These are phyloP conservation scores for Xylaria palmicola DNA, from an alignment of 495 filamentous ascomycete species.

Conservation along the genomic window DNA sequence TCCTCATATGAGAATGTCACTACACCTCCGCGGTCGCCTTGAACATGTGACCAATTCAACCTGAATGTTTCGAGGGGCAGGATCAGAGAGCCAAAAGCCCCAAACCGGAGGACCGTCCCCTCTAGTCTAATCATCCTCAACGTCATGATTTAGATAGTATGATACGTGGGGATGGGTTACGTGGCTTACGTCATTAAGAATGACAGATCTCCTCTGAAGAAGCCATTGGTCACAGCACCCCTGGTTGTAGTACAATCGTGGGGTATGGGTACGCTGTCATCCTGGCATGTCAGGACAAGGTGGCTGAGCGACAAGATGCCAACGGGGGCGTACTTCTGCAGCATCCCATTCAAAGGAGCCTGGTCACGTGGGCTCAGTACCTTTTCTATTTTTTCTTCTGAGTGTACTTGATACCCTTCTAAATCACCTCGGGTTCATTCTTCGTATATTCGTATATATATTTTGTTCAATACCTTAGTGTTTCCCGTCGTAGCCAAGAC, in stretches of 20 bases:
- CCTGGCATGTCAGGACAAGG: background rate
- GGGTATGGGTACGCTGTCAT: background rate
- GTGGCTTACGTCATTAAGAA: background rate
- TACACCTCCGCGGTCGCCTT: background rate
- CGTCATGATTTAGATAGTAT: too few relatives aligned
- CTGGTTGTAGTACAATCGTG: conserved; percentile 1
- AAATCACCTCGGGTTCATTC: background rate
- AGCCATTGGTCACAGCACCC: background rate
- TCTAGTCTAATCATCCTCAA: too few relatives aligned
- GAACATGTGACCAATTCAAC: conserved; percentile 1
- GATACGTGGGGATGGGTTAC: too few relatives aligned
- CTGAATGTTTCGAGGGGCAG: background rate
- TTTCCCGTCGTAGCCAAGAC: background rate
- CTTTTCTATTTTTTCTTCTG: too few relatives aligned
- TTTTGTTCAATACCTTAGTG: background rate
- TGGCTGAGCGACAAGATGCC: background rate
- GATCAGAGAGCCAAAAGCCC: background rate
- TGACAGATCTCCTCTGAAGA: too few relatives aligned
- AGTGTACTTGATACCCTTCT: too few relatives aligned
- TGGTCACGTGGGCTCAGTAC: too few relatives aligned
- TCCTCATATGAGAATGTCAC: background rate
- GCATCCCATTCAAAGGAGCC: too few relatives aligned
- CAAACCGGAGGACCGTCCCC: too few relatives aligned
- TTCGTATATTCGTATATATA: background rate
- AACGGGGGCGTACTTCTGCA: background rate